Evolutionary conservation across 179 eudicot genomes (phyloP), one percentile per base, ranked within the genome.

Genomic region (Silene noctiflora): DNA sequence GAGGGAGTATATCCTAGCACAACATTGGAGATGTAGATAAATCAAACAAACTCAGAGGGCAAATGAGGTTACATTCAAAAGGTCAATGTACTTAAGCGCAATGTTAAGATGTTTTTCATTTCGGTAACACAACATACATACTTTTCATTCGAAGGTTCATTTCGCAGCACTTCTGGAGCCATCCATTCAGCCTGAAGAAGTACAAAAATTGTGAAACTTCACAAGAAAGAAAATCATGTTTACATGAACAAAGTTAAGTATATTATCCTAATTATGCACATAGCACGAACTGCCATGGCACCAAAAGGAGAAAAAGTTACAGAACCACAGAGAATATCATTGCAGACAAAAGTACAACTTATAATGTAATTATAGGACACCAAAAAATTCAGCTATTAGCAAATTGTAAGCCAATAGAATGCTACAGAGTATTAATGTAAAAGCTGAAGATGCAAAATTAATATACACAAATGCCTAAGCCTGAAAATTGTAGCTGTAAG

Each of bases 101-200:
- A 35, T 29, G 48, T 14, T n/a, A 35, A 13, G 27, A 19, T 73
- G 29, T 42, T 39, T 24, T 12, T 67, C 20, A 12, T 5, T 56
- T 73, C 17, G n/a, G 33, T 24, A 46, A 13, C 73, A n/a, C 56
- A 63, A 71, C 59, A 63, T 25, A 72, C 90, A 56, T 86, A 91
- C 96, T 91, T 91, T 69, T 91, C 96, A 72, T 91, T 81, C 51
- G 96, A 89, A 69, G 91, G 96, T 79, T 91, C 96, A 75, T 89
- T 91, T 62, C 96, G 79, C 68, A 91, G 88, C 62, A 91, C 93
- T 80, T 91, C 96, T 48, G 96, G 96, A 69, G 96, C 96, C 96
- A 91, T 91, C 96, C 96, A 91, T 83, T 91, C 93, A 58, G 96
- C 93, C 96, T 91, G 87, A 81, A 78, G 64, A 82, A 4, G 77